phyloP scores from a whole-genome alignment of 2,329 filamentous ascomycete species.

The Shiraia sp. region DNA sequence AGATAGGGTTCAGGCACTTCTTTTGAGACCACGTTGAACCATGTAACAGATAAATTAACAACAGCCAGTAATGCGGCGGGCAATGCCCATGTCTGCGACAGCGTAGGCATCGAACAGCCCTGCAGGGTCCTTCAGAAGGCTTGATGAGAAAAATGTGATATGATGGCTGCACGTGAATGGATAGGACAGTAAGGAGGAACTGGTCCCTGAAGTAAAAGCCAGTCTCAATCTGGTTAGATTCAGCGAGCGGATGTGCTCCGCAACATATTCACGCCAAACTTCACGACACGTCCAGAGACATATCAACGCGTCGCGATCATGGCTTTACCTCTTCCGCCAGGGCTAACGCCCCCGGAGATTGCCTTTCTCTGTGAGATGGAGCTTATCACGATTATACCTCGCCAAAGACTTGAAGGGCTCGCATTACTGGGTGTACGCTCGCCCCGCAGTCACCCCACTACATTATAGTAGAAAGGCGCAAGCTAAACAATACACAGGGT shows the following conservation, averaged over 20 bases:
- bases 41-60: slow-evolving; percentile 24
- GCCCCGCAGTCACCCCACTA: slow-evolving; percentile 38
- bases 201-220: slow-evolving; percentile 10
- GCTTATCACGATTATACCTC: slow-evolving; percentile 86
- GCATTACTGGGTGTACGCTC: slow-evolving; percentile 79
- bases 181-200: slow-evolving; percentile 16
- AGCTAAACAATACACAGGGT: slow-evolving; percentile 61
- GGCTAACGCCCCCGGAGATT: slow-evolving; percentile 83
- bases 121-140: slow-evolving; percentile 1
- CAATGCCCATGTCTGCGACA: slow-evolving; percentile 27
- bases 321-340: slow-evolving; percentile 65
- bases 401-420: slow-evolving; percentile 85
- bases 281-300: slow-evolving; percentile 13
- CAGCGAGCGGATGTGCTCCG: slow-evolving; percentile 10
- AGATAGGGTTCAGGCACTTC: slow-evolving; percentile 63
- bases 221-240: slow-evolving; percentile 23
- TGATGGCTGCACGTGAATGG: no score
- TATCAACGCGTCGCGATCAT: slow-evolving; percentile 48
- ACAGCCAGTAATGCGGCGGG: slow-evolving; percentile 24
- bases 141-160: slow-evolving; percentile 5
- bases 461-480: not conserved
- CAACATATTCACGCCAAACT: slow-evolving; percentile 9
- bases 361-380: slow-evolving; percentile 98
- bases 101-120: slow-evolving; percentile 20
- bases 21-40: slow-evolving; percentile 48